Evolutionary conservation across 208 protist species (phyloP).

Genomic region (Leishmania turanica): DNA sequence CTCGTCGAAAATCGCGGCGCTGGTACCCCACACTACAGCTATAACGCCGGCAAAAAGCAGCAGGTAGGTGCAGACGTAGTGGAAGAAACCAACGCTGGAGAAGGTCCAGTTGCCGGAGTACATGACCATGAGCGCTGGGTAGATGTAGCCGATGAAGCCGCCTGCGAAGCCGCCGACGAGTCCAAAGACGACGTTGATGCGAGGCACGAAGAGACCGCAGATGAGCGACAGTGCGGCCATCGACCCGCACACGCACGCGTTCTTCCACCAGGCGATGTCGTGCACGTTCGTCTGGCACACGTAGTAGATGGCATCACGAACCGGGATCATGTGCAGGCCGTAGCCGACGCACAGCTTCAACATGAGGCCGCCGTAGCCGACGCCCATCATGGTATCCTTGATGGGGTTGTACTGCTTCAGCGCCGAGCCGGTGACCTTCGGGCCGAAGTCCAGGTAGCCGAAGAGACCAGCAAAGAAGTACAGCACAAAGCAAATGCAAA

Average conservation of each 20-base stretch:
- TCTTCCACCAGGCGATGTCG: constrained; percentile 52
- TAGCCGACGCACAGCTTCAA: constrained; percentile 71
- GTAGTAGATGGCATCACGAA: constrained; percentile 71
- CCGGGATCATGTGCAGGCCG: constrained; percentile 62
- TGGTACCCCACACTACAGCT: constrained; percentile 63
- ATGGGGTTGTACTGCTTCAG: constrained; percentile 66
- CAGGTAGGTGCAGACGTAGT: constrained; percentile 58
- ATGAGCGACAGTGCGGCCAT: constrained; percentile 55
- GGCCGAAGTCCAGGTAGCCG: constrained; percentile 76
- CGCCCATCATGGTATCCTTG: constrained; percentile 51
- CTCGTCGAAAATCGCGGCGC: constrained; percentile 45
- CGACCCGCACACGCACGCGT: constrained; percentile 42
- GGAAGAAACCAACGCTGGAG: constrained; percentile 33
- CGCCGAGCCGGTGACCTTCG: constrained; percentile 40
- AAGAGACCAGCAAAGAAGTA: constrained; percentile 65
- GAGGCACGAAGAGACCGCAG: constrained; percentile 62
- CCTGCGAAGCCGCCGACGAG: constrained; percentile 69
- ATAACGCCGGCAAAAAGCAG: constrained; percentile 66
- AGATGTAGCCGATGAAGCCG: constrained; percentile 73
- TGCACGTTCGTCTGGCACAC: constrained; percentile 41
- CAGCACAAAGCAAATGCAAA: constrained; percentile 56
- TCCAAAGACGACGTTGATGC: constrained; percentile 68
- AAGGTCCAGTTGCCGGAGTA: constrained; percentile 57
- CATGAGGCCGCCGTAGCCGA: constrained; percentile 59
- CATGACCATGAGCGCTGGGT: constrained; percentile 74